Evolutionary conservation across 306 rosid species (phyloP).

Genomic region (Begonia peltatifolia): DNA sequence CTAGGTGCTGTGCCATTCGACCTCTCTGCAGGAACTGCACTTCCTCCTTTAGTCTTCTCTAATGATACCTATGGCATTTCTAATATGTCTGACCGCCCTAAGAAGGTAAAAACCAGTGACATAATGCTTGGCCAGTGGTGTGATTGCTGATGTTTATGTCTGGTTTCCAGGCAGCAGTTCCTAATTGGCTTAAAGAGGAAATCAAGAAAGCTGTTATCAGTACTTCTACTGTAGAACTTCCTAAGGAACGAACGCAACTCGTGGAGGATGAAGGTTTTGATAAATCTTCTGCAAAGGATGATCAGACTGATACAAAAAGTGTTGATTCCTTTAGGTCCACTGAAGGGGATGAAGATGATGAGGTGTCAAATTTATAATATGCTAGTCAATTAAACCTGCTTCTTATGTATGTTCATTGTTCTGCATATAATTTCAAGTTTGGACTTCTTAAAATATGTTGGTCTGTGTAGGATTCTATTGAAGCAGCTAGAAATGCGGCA

Average conservation of each 20-base stretch:
- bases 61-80: conserved; percentile 73
- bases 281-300: conserved; percentile 36
- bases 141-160: conserved; percentile 5
- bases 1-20: conserved; percentile 42
- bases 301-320: conserved; percentile 67
- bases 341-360: conserved; percentile 91
- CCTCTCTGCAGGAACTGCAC: conserved; percentile 39
- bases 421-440: conserved; percentile 1
- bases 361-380: conserved; percentile 29
- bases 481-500: conserved; percentile 68
- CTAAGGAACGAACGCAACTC: conserved; percentile 39
- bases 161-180: conserved; percentile 70
- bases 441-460: conserved; percentile 2
- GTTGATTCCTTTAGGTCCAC: conserved; percentile 71
- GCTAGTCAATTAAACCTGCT: too few species aligned
- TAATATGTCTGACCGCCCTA: conserved; percentile 74
- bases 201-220: conserved; percentile 75
- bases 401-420: neutral
- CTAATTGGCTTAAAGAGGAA: conserved; percentile 97
- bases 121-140: conserved; percentile 14
- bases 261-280: conserved; percentile 38
- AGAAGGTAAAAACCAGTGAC: conserved; percentile 43
- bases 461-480: conserved; percentile 47
- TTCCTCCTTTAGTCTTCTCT: conserved; percentile 49
- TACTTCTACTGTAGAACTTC: conserved; percentile 55